Conservation (phyloP, 306 rosid genomes). For the Coriaria nepalensis region DNA sequence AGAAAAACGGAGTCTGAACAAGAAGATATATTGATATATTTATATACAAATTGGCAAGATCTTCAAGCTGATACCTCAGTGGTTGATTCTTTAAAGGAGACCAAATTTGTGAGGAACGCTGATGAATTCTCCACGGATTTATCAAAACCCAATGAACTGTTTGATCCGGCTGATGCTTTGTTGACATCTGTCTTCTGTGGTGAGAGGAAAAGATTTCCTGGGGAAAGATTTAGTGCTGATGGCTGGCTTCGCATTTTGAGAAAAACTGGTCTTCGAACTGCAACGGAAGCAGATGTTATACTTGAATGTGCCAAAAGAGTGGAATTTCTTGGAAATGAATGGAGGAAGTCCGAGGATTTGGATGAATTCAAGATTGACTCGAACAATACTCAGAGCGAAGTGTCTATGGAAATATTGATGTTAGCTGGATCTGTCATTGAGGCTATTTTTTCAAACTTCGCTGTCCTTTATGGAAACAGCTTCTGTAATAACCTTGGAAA, state of each 20-base stretch:
- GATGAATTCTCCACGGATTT: slow-evolving; percentile 74
- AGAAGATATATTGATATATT: slow-evolving; percentile 62
- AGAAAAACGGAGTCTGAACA: slow-evolving; percentile 53
- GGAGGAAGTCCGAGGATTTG: slow-evolving; percentile 46
- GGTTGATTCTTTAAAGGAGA: slow-evolving; percentile 62
- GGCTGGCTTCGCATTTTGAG: slow-evolving; percentile 89
- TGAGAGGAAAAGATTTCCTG: slow-evolving; percentile 81
- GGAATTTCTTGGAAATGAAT: slow-evolving; percentile 78
- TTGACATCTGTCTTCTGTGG: slow-evolving; percentile 80
- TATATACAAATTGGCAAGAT: slow-evolving; percentile 78
- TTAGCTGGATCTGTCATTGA: slow-evolving; percentile 85
- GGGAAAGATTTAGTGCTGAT: slow-evolving; percentile 79
- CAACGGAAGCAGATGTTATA: slow-evolving; percentile 66
- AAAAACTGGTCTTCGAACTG: slow-evolving; percentile 69
- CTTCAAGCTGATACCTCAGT: slow-evolving; percentile 59
- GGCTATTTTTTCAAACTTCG: slow-evolving; percentile 72
- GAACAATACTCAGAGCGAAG: slow-evolving; percentile 35
- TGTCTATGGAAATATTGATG: slow-evolving; percentile 70
- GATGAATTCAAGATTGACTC: slow-evolving; percentile 63
- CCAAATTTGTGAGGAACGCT: slow-evolving; percentile 73
- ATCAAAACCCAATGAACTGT: slow-evolving; percentile 61
- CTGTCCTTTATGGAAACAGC: slow-evolving; percentile 66
- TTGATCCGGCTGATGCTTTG: slow-evolving; percentile 80
- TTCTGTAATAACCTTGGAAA: slow-evolving; percentile 80
- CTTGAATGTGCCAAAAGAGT: slow-evolving; percentile 92